Percentiles rank a stretch among this genome's conserved stretches.
These are phyloP conservation scores for Fusarium sororula DNA, from an alignment of 2,329 filamentous ascomycete genomes.

Conservation along the genomic window DNA sequence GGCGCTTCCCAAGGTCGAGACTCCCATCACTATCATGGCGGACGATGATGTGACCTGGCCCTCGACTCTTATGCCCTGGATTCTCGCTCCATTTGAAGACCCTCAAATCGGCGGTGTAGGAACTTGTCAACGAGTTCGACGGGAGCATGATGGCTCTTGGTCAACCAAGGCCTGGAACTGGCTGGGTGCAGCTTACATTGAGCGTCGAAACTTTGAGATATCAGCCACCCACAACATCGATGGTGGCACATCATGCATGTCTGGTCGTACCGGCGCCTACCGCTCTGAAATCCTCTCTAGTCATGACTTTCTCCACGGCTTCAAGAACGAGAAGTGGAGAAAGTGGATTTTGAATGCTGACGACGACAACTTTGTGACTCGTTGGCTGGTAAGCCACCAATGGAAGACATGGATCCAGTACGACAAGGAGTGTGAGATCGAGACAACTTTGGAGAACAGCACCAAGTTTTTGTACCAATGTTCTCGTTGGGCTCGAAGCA, in stretches of 20 bases:
- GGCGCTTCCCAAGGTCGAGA: slow-evolving; percentile 85
- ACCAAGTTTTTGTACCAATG: slow-evolving; percentile 92
- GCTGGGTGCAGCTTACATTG: slow-evolving; percentile 89
- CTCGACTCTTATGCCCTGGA: slow-evolving; percentile 84
- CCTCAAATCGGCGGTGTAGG: slow-evolving; percentile 86
- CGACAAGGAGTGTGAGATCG: slow-evolving; percentile 87
- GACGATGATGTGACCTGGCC: slow-evolving; percentile 98
- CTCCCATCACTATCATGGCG: slow-evolving; percentile 87
- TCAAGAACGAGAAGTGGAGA: slow-evolving; percentile 91
- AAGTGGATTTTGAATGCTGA: slow-evolving; percentile 93
- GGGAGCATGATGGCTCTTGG: slow-evolving; percentile 68
- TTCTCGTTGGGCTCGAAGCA: slow-evolving; percentile 93
- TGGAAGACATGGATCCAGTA: slow-evolving; percentile 98
- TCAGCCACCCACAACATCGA: slow-evolving; percentile 95
- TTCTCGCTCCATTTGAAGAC: slow-evolving; percentile 91
- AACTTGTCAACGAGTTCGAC: slow-evolving; percentile 86
- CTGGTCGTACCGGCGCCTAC: slow-evolving; percentile 92
- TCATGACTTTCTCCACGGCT: slow-evolving; percentile 84
- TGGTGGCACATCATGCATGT: slow-evolving; percentile 96
- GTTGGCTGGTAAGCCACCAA: slow-evolving; percentile 90
- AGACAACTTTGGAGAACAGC: slow-evolving; percentile 92
- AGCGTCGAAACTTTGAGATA: slow-evolving; percentile 95
- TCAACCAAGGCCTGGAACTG: slow-evolving; percentile 81
- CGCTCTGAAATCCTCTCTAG: slow-evolving; percentile 87
- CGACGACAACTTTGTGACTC: slow-evolving; percentile 97